Percentiles rank a stretch among this genome's conserved stretches.
phyloP scores from a whole-genome alignment of 768 basidiomycete species.

The Tricholoma hemisulphureum region DNA sequence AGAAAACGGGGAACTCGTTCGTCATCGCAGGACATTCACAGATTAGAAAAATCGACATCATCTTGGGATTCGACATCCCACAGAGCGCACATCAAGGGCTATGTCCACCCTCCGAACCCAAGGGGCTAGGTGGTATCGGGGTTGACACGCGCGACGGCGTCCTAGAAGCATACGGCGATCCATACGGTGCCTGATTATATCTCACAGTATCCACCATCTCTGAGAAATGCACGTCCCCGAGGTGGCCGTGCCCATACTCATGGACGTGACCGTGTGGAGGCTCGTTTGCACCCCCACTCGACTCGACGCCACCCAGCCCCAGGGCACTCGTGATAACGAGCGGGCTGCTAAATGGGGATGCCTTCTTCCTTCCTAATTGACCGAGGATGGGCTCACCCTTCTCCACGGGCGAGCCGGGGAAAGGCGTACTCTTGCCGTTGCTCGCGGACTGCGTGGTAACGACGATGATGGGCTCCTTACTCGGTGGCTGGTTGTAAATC shows the following conservation, averaged over 20 bases:
- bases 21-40: conserved; percentile 6
- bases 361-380: conserved; percentile 48
- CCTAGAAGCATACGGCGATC: conserved; percentile 41
- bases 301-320: conserved; percentile 30
- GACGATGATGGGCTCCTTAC: conserved; percentile 28
- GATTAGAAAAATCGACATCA: not conserved
- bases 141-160: conserved; percentile 32
- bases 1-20: not conserved
- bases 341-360: conserved; percentile 49
- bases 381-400: conserved; percentile 60
- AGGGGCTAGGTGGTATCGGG: conserved; percentile 18
- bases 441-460: conserved; percentile 26
- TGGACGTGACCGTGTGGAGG: not conserved
- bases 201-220: conserved; percentile 36
- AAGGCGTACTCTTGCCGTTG: conserved; percentile 18
- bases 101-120: conserved; percentile 2
- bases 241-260: not conserved
- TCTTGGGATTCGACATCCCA: not conserved
- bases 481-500: conserved; percentile 85
- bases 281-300: conserved; percentile 7
- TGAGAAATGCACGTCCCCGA: conserved; percentile 8
- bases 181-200: conserved; percentile 41
- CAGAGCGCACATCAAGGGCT: not conserved
- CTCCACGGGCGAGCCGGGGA: conserved; percentile 36
- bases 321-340: conserved; percentile 51